Evolutionary conservation across 805 yeast species (phyloP), one percentile per base, ranked within the genome.

Genomic region (Starmerella apicola): DNA sequence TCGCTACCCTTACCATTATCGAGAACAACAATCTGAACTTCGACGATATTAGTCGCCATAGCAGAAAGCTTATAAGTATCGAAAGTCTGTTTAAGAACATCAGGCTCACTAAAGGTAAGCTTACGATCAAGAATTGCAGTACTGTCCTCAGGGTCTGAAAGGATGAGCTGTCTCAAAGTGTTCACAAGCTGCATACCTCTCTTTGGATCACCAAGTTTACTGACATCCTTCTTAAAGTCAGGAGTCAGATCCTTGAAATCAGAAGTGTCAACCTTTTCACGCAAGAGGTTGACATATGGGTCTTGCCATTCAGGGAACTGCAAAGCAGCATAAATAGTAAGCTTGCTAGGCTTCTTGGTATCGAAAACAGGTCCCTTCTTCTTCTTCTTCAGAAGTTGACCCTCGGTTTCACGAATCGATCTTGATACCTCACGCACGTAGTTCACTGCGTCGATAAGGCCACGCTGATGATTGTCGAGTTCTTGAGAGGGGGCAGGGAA

Each of bases 141-240:
- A 16, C 95, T 77, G 23, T 77, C 62, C 39, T 51, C 55, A 8
- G 59, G 59, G 23, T 56, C 56, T 25, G 49, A 42, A 29, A 68
- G 63, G 50, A 91, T 69, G 65, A 94, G 76, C 58, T 78, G 82
- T 63, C 91, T 86, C 61, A 91, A 67, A 52, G 74, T 66, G 49
- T 88, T 78, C 46, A 91, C 85, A 61, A 86, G 88, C 44, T 97
- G 97, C 97, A 91, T 91, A 44, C 95, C 96, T 53, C 93, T 79
- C 72, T 91, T 91, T 81, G 86, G 82, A 55, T 91, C 97, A 13
- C 68, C 68, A 10, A 62, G 49, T 44, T 61, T 55, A 37, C 60
- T 54, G 21, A 64, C 68, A 39, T 55, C 51, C 45, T 56, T 54
- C 50, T 62, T 61, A 51, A 63, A 53, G 17, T 58, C 64, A 9